phyloP scores from a whole-genome alignment of 495 filamentous ascomycete species.

The Neurospora terricola region DNA sequence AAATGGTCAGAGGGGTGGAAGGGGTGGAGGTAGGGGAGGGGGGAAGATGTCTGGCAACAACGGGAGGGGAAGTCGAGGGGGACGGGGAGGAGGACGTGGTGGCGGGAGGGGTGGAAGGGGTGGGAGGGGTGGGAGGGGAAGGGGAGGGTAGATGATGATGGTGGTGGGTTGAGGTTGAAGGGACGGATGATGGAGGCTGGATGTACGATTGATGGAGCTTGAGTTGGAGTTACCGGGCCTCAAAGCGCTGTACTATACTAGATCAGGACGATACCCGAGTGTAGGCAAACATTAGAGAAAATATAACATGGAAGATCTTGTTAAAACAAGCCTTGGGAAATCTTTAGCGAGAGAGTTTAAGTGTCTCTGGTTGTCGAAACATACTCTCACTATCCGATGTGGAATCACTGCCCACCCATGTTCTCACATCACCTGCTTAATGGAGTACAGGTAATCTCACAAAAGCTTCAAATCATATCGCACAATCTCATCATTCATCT shows the following conservation, averaged over 20 bases:
- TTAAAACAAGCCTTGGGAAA: background rate
- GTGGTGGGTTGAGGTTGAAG: background rate
- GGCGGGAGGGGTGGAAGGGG: background rate
- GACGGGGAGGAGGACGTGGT: background rate
- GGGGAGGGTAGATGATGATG: background rate
- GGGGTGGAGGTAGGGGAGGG: constrained; percentile 25
- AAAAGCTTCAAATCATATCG: background rate
- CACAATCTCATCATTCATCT: background rate
- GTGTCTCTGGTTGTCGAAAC: background rate
- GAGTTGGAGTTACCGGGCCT: background rate
- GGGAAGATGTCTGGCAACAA: constrained; percentile 20
- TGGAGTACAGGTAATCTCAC: background rate
- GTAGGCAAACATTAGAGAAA: background rate
- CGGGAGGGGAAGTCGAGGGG: constrained; percentile 15
- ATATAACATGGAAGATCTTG: background rate
- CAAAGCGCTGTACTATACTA: background rate
- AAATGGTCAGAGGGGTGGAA: constrained; percentile 26
- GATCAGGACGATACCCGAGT: background rate
- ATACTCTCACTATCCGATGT: background rate
- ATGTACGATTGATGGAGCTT: background rate
- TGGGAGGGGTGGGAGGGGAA: background rate
- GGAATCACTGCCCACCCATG: background rate
- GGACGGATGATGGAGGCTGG: background rate
- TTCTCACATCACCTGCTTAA: background rate
- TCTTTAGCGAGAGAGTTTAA: background rate